Percentiles rank a stretch among this genome's conserved stretches.
Evolutionary conservation across 1,139 yeast species (phyloP).

Genomic region (Taphrina populina): DNA sequence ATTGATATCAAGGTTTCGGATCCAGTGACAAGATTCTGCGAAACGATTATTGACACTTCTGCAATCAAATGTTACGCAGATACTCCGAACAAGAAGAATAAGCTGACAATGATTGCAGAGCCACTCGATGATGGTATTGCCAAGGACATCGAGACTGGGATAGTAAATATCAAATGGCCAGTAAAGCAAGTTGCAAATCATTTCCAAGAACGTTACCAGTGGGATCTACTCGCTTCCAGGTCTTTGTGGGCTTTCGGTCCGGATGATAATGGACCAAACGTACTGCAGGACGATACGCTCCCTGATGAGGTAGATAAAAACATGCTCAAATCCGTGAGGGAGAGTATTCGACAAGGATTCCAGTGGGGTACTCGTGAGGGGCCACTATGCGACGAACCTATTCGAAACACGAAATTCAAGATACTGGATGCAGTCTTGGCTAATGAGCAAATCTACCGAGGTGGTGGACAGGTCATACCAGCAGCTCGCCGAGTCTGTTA

Average conservation of each 20-base stretch:
- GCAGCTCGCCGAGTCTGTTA: constrained; percentile 82
- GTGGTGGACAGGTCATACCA: constrained; percentile 78
- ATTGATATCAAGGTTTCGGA: constrained; percentile 79
- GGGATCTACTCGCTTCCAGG: constrained; percentile 84
- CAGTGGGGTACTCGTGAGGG: constrained; percentile 84
- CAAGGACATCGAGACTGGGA: constrained; percentile 59
- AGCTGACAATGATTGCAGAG: constrained; percentile 72
- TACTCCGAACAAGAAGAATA: constrained; percentile 57
- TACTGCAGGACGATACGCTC: constrained; percentile 73
- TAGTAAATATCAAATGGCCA: constrained; percentile 47
- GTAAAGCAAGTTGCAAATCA: constrained; percentile 54
- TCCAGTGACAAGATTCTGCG: constrained; percentile 77
- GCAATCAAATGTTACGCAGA: constrained; percentile 63
- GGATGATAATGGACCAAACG: constrained; percentile 55
- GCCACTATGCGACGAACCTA: constrained; percentile 82
- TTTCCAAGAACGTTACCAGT: constrained; percentile 59
- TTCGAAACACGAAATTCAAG: constrained; percentile 68
- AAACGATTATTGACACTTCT: constrained; percentile 69
- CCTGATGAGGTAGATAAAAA: constrained; percentile 66
- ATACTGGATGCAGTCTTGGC: constrained; percentile 63
- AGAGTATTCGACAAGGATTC: constrained; percentile 70
- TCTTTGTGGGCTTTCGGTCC: constrained; percentile 83
- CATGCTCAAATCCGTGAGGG: constrained; percentile 52
- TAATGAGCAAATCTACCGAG: constrained; percentile 52
- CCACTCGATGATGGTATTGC: constrained; percentile 62